Percentiles rank a stretch among this genome's conserved stretches.
phyloP scores from a whole-genome alignment of 139 green algal genomes.

The Tetraselmis striata region DNA sequence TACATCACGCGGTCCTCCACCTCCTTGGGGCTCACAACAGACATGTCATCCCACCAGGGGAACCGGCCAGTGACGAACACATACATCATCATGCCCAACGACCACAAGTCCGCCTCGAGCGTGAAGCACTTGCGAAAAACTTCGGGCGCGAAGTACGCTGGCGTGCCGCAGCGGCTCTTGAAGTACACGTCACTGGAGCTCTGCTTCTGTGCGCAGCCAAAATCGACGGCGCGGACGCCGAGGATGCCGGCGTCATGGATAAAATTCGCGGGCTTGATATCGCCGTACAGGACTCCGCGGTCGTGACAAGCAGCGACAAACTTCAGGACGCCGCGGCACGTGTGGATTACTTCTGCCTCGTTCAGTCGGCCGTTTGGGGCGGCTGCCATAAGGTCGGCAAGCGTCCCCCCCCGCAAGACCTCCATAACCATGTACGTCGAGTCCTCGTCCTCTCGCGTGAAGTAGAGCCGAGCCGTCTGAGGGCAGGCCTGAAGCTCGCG shows the following conservation, averaged over 20 bases:
- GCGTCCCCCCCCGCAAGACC: not conserved
- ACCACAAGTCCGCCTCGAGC: not conserved
- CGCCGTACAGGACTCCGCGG: not conserved
- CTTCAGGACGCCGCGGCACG: not conserved
- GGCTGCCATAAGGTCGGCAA: not conserved
- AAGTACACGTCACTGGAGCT: not conserved
- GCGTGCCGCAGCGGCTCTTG: not conserved
- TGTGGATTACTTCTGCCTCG: not conserved
- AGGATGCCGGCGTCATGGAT: not conserved
- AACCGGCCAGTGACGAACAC: not conserved
- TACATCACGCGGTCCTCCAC: not conserved
- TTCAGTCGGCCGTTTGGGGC: not conserved
- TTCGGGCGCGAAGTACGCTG: not conserved
- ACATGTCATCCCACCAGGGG: not conserved
- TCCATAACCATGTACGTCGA: not conserved
- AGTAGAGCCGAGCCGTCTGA: not conserved
- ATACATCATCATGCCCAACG: not conserved
- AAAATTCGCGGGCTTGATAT: not conserved
- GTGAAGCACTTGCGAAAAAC: not conserved
- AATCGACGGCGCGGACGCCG: not conserved
- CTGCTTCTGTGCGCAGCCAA: not conserved
- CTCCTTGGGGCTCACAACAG: not conserved
- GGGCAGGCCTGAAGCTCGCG: not conserved
- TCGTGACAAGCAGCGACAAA: not conserved
- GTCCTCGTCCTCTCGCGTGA: not conserved